Base-by-base conservation (phyloP, 2,329 filamentous ascomycete species). In the Colletotrichum sp. region DNA sequence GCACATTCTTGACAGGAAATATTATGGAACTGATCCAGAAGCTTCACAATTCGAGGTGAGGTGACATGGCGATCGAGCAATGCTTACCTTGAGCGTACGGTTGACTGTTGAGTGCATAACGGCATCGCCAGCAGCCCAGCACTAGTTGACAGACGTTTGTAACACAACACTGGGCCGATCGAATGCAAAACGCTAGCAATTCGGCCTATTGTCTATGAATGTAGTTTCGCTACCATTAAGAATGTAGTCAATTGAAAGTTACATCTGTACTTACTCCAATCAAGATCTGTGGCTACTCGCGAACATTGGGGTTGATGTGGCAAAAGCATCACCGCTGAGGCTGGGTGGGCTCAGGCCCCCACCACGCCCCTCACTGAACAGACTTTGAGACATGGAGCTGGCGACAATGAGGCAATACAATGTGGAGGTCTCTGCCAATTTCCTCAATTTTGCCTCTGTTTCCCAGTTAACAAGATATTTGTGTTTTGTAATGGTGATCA, bases 91-190 rank as follows among this genome's bases (percentile, higher is more conserved):
- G 5, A 38, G 36, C 16, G 8, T 18, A 9, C 16, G 1, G 0
- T 18, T 18, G 5, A 5, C 36, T 1, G 8, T 2, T 38, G 18
- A 38, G 15, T 38, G 36, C 5, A 6, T n/a, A 6, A 10, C 18
- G 0, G 0, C n/a, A 21, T 48, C 18, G 43, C 43, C 43, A 3
- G n/a, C 43, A n/a, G n/a, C 0, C 1, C 6, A n/a, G n/a, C n/a
- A 48, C 43, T 4, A n/a, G 5, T 7, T 48, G n/a, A 38, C 8
- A 38, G 8, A 38, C 36, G 4, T 2, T 38, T 43, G 18, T 9
- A 10, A n/a, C 18, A n/a, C 28, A 8, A 43, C 18, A n/a, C 18
- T 43, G 0, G 18, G 0, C 9, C 1, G 18, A n/a, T 43, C 18
- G 9, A 43, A 9, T 5, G 38, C 38, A 5, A 3, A 3, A 18